Percentiles rank a stretch among this genome's conserved stretches.
phyloP scores from a whole-genome alignment of 2,329 filamentous ascomycete genomes.

The Massarina eburnea region DNA sequence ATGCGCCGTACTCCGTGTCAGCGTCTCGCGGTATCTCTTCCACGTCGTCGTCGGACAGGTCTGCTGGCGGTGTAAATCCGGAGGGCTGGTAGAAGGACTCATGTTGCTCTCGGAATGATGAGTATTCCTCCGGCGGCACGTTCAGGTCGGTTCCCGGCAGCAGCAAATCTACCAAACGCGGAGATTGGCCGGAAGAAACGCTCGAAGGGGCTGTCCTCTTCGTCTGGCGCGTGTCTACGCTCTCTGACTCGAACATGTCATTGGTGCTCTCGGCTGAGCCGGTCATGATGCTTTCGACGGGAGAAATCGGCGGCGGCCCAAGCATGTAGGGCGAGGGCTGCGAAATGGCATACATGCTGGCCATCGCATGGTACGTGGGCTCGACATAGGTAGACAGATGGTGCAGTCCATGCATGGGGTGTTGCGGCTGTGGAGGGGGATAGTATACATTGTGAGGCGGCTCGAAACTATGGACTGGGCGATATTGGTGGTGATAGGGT shows the following conservation, averaged over 20 bases:
- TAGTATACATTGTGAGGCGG: conserved; percentile 14
- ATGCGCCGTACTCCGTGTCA: conserved; percentile 33
- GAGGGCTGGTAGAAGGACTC: conserved; percentile 38
- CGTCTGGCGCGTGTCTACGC: conserved; percentile 24
- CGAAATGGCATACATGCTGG: conserved; percentile 11
- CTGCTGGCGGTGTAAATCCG: conserved; percentile 29
- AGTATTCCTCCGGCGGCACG: conserved; percentile 43
- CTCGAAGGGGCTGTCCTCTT: conserved; percentile 36
- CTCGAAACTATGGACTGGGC: conserved; percentile 9
- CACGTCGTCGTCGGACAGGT: conserved; percentile 50
- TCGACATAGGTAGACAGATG: conserved; percentile 15
- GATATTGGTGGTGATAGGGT: conserved; percentile 11
- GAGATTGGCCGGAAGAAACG: conserved; percentile 50
- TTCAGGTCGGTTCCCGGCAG: conserved; percentile 53
- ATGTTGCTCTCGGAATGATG: conserved; percentile 36
- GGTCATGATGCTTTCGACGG: conserved; percentile 37
- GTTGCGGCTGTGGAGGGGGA: conserved; percentile 12
- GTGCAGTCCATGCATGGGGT: conserved; percentile 11
- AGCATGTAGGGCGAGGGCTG: conserved; percentile 27
- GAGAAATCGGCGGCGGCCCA: conserved; percentile 27
- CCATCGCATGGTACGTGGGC: conserved; percentile 8
- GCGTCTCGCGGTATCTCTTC: conserved; percentile 57
- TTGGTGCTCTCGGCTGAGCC: conserved; percentile 37
- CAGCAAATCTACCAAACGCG: conserved; percentile 51
- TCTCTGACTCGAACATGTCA: conserved; percentile 43